Evolutionary conservation across 495 filamentous ascomycete genomes (phyloP), one percentile per base, ranked within the genome.

Genomic region (Xylaria venustula): DNA sequence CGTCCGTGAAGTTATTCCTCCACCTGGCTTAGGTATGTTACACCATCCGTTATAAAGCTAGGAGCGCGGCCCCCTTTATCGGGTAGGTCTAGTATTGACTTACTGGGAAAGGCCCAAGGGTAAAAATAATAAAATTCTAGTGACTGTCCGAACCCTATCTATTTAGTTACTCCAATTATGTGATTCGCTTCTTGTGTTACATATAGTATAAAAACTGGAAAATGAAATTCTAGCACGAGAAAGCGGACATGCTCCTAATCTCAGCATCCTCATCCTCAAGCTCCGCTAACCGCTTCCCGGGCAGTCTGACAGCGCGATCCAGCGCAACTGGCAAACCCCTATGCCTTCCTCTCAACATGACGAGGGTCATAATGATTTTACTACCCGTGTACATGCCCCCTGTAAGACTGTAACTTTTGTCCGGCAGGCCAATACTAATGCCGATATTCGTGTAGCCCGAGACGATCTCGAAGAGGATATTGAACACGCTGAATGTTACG

Each of bases 371-470:
- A 32, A 95, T 82, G 62, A 95, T 65, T 70, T 93, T 95, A 62
- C 86, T 88, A 3, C 86, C 77, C 2, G 77, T 75, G 66, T 89
- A 83, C 84, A 89, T 92, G 2, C 79, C 79, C 0, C 92, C 90
- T 60, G 81, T 84, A 65, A 94, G 90, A 45, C 84, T 87, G 65
- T 88, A 90, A 20, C 84, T 83, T 54, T 82, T 77, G 57, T 83
- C 78, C 0, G 89, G 88, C 34, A 88, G 74, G 0, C 92, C 91
- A 4, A 91, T 82, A 36, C 80, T 85, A 46, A 95, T 88, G 12
- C 92, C 91, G 17, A 95, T 92, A 66, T 87, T 90, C 23, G 88
- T 90, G 68, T 95, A 95, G 0, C 83, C 92, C 14, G 83, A 87
- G 2, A 94, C 87, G 34, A 89, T 84, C 71, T 95, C 92, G 71